phyloP scores from a whole-genome alignment of 2,329 filamentous ascomycete genomes.

The Alternaria solani region DNA sequence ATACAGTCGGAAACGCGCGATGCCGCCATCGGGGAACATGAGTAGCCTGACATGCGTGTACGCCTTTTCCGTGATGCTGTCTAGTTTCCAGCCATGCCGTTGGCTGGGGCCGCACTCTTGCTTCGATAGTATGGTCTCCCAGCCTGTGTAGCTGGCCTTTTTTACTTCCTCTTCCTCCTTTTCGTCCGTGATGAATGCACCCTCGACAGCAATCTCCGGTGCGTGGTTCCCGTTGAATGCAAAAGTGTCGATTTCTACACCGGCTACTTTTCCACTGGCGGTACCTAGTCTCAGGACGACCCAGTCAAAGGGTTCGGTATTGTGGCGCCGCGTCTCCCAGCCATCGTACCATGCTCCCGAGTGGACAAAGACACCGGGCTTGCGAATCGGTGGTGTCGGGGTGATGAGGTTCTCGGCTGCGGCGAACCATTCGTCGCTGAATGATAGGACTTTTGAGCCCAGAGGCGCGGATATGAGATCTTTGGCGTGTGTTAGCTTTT shows the following conservation, averaged over 20 bases:
- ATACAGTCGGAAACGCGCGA: slow-evolving; percentile 80
- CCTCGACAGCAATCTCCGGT: slow-evolving; percentile 79
- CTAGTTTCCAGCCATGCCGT: slow-evolving; percentile 76
- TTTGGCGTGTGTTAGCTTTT: slow-evolving; percentile 27
- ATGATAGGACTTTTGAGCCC: slow-evolving; percentile 62
- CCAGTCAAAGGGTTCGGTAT: slow-evolving; percentile 66
- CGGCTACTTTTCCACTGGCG: slow-evolving; percentile 73
- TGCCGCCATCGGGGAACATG: slow-evolving; percentile 88
- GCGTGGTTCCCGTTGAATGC: slow-evolving; percentile 86
- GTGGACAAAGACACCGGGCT: slow-evolving; percentile 66
- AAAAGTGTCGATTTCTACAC: slow-evolving; percentile 81
- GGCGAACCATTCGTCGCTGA: slow-evolving; percentile 70
- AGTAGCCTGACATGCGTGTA: slow-evolving; percentile 83
- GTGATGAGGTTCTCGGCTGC: slow-evolving; percentile 66
- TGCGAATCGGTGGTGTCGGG: slow-evolving; percentile 63
- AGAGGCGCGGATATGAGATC: slow-evolving; percentile 63
- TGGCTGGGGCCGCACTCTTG: slow-evolving; percentile 78
- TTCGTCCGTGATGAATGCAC: slow-evolving; percentile 66
- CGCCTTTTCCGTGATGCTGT: slow-evolving; percentile 64
- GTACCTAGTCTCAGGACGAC: slow-evolving; percentile 67
- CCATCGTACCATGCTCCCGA: slow-evolving; percentile 71
- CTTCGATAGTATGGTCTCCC: slow-evolving; percentile 75
- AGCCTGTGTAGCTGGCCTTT: slow-evolving; percentile 55
- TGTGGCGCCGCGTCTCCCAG: slow-evolving; percentile 70
- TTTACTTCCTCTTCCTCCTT: slow-evolving; percentile 69